Conservation (phyloP, 805 yeast genomes). For the Candida tibetensis region DNA sequence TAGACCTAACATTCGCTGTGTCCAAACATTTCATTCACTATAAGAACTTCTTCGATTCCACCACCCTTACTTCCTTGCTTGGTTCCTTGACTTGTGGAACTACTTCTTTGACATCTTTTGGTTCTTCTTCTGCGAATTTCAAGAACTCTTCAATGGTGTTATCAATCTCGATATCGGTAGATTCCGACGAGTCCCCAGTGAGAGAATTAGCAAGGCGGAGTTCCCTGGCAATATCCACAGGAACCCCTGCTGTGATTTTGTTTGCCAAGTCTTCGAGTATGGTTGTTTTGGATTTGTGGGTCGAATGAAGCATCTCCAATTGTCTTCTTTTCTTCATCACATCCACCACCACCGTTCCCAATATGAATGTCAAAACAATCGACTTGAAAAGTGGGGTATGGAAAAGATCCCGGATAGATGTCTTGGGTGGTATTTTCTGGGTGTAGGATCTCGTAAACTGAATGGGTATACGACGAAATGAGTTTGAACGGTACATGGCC, state of each 20-base stretch:
- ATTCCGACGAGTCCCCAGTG: conserved; percentile 33
- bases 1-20: no score
- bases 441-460: conserved; percentile 5
- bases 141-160: conserved; percentile 36
- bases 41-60: conserved; percentile 12
- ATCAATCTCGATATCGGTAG: conserved; percentile 38
- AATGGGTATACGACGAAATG: not conserved
- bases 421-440: conserved; percentile 13
- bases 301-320: conserved; percentile 39
- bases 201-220: conserved; percentile 41
- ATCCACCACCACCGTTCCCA: conserved; percentile 48
- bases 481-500: not conserved
- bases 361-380: conserved; percentile 33
- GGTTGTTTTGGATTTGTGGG: conserved; percentile 34
- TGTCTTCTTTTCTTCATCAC: conserved; percentile 44
- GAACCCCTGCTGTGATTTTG: conserved; percentile 30
- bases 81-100: not conserved
- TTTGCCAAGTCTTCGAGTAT: conserved; percentile 30
- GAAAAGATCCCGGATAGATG: conserved; percentile 28
- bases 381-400: conserved; percentile 37
- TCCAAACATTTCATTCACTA: no score
- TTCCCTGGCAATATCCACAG: conserved; percentile 42
- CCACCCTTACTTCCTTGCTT: not conserved
- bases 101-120: not conserved
- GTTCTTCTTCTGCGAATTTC: conserved; percentile 18